Base-by-base conservation (phyloP, 225 moss, liverwort and hornwort genomes). In the Pleurozium schreberi region DNA sequence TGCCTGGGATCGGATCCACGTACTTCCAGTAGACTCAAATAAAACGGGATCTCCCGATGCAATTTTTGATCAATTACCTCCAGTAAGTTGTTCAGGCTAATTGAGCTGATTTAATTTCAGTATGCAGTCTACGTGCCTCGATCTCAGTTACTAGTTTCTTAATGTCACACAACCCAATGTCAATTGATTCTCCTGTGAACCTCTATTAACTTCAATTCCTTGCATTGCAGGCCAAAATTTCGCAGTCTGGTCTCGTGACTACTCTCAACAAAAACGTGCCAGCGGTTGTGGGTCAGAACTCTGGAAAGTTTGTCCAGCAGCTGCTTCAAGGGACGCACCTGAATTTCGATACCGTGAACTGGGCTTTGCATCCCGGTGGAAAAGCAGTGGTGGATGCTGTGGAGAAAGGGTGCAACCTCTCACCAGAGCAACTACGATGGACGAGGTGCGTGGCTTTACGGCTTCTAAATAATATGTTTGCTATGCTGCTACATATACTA, bases 341-440 rank as follows among this genome's bases (percentile, higher is more conserved):
- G 53, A 55, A 83, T 34, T 19, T 85, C 52, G 84, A 91, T 47
- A 52, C 90, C 1, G 88, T 93, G n/a, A 93, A 94, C 87, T 93
- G 93, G 93, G 92, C 93, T 63, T 45, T 93, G 52, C 94, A 94
- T 88, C 93, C 94, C 74, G 93, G 92, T 36, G 92, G 94, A 8
- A 94, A 94, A 75, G 94, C 94, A 53, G 89, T 94, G 82, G 92
- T 92, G 63, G 94, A 94, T 85, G 93, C 93, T 19, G 91, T 93
- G 47, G 94, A 93, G 85, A 94, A 91, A 90, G 90, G 90, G 52
- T 94, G 94, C 57, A 60, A 83, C 67, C 90, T 93, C 34, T 75
- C 62, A 68, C 90, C 87, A 23, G 88, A 94, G 76, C 94, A 93
- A 85, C 91, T 93, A 33, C 88, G 89, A 18, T 89, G 84, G 67